Base-by-base conservation (phyloP, 257 asterid genomes). In the Fraxinus quadrangulata region DNA sequence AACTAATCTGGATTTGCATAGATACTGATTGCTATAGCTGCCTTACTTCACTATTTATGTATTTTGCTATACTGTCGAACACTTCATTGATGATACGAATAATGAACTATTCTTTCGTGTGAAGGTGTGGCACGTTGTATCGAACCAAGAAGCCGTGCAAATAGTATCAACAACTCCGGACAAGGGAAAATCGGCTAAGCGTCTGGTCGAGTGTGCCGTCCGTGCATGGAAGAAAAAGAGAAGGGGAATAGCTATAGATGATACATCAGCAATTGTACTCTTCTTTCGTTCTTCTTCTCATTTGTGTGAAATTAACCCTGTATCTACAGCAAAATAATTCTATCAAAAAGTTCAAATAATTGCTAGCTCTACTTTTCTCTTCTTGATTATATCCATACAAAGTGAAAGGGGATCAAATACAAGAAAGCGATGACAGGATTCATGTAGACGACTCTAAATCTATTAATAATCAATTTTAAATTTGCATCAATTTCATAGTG, bases 61-160 rank as follows among this genome's bases (percentile, higher is more conserved):
- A 19, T 7, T 49, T 49, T 49, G 6, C 31, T 63, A 3, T 63
- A 63, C 1, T 24, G 69, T 7, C 6, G 19, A 61, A 23, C 13
- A 24, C 33, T 16, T 56, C 9, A 59, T 59, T 4, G 36, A 33
- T 33, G 36, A 33, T 33, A 33, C 36, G 36, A 5, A 12, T 10
- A 1, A 63, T 23, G 13, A 63, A 63, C 69, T 63, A 9, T 30
- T 30, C 30, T n/a, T 12, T 47, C 1, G 2, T 61, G 45, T 82
- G 79, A 85, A 95, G 99, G 98, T 96, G n/a, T 96, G 99, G 98
- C 98, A 96, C 78, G 98, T 96, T 3, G 49, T 96, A 56, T 93
- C 98, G 42, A 96, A 93, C 78, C 90, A 96, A 80, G 99, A 92
- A 85, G 98, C 99, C 0, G 97, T 96, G 72, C 74, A 87, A 76